A percentile compares a stretch with the other conserved stretches of the same genome.
phyloP scores from a whole-genome alignment of 2,329 filamentous ascomycete genomes.

The Fusarium sp. region DNA sequence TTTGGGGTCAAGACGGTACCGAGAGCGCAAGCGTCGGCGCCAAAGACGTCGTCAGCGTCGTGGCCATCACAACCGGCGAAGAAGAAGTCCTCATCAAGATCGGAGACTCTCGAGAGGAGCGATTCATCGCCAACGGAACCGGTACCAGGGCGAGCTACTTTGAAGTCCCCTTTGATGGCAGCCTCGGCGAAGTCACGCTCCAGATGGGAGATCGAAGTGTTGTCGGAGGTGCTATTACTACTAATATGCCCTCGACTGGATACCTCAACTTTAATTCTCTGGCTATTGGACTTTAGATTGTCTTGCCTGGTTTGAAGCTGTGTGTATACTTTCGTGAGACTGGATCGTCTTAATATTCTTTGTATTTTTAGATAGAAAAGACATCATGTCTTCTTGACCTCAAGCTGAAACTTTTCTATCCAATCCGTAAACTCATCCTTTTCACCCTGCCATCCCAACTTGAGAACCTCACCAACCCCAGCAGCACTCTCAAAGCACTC shows the following conservation, averaged over 20 bases:
- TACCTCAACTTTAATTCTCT: constrained; percentile 41
- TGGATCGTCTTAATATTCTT: background rate
- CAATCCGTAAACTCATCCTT: constrained; percentile 84
- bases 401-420: constrained; percentile 69
- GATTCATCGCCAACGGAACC: constrained; percentile 29
- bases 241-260: constrained; percentile 27
- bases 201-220: constrained; percentile 32
- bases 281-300: constrained; percentile 30
- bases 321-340: background rate
- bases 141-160: constrained; percentile 35
- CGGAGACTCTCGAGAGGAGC: constrained; percentile 38
- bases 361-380: background rate
- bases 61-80: constrained; percentile 47
- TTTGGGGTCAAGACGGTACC: constrained; percentile 43
- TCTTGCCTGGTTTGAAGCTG: background rate
- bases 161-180: constrained; percentile 37
- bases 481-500: constrained; percentile 71
- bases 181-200: constrained; percentile 27
- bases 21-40: constrained; percentile 38
- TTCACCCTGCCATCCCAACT: constrained; percentile 70
- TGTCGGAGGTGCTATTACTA: constrained; percentile 29
- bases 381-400: constrained; percentile 59
- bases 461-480: constrained; percentile 65
- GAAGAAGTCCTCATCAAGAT: constrained; percentile 46
- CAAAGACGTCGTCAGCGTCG: constrained; percentile 50